phyloP scores from a whole-genome alignment of 805 yeast species.

The Hanseniaspora meyeri region DNA sequence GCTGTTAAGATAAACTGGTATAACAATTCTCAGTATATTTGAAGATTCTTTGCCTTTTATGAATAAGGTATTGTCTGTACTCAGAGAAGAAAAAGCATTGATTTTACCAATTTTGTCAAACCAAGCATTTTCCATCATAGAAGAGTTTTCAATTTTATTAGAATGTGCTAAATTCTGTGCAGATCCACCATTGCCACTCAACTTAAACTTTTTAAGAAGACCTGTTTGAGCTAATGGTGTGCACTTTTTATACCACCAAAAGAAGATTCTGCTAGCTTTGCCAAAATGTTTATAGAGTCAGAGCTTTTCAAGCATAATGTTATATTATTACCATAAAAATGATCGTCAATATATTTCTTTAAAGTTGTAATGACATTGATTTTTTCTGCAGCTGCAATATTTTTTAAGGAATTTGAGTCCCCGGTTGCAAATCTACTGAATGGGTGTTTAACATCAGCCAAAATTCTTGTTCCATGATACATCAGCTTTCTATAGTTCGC shows the following conservation, averaged over 20 bases:
- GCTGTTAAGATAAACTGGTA: slow-evolving; percentile 28
- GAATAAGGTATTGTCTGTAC: slow-evolving; percentile 26
- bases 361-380: slow-evolving; percentile 30
- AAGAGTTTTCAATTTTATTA: slow-evolving; percentile 2
- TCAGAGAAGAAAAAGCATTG: slow-evolving; percentile 20
- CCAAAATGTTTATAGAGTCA: slow-evolving; percentile 46
- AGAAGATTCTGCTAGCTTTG: slow-evolving; percentile 36
- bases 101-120: slow-evolving; percentile 16
- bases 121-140: slow-evolving; percentile 22
- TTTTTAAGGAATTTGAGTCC: slow-evolving; percentile 37
- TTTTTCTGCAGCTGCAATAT: slow-evolving; percentile 26
- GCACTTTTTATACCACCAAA: slow-evolving; percentile 31
- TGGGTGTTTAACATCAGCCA: slow-evolving; percentile 38
- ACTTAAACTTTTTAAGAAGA: background rate
- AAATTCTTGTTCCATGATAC: slow-evolving; percentile 45
- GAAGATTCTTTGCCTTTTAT: slow-evolving; percentile 31
- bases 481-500: slow-evolving; percentile 34
- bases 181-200: background rate
- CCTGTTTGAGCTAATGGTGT: background rate
- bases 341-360: slow-evolving; percentile 29
- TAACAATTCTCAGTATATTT: slow-evolving; percentile 32
- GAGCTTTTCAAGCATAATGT: slow-evolving; percentile 53
- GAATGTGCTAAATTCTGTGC: background rate
- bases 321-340: slow-evolving; percentile 39
- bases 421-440: slow-evolving; percentile 61